These are phyloP conservation scores for Aspergillus eucalypticola DNA, from an alignment of 2,329 filamentous ascomycete genomes.

Conservation along the genomic window DNA sequence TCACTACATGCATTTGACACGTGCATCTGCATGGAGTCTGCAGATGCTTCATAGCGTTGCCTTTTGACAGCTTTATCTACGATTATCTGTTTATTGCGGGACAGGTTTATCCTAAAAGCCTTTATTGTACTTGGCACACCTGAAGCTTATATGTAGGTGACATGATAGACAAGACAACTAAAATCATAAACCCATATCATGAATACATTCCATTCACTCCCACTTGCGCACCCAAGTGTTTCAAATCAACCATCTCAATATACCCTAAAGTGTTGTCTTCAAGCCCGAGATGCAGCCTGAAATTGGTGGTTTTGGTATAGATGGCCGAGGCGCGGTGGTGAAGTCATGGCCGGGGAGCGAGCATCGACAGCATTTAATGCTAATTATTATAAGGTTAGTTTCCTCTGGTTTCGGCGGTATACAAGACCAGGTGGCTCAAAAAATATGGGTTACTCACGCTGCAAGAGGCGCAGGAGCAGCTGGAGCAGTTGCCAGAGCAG, in stretches of 20 bases:
- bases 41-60: background rate
- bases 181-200: background rate
- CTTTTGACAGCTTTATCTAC: background rate
- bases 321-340: background rate
- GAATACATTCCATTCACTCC: background rate
- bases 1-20: background rate
- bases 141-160: background rate
- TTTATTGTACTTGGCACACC: background rate
- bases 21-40: background rate
- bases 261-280: background rate
- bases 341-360: background rate
- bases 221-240: background rate
- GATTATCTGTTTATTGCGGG: background rate
- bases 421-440: too few species aligned
- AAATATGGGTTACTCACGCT: slow-evolving; percentile 5
- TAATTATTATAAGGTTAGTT: background rate
- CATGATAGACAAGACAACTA: background rate
- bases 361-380: slow-evolving; percentile 1
- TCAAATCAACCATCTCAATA: background rate
- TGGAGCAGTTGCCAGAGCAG: slow-evolving; percentile 14
- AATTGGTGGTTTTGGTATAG: background rate
- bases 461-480: slow-evolving; percentile 13
- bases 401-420: too few species aligned
- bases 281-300: background rate
- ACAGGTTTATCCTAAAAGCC: background rate